These are phyloP conservation scores for Barnettozyma siamensis DNA, from an alignment of 805 yeast genomes.

Conservation along the genomic window DNA sequence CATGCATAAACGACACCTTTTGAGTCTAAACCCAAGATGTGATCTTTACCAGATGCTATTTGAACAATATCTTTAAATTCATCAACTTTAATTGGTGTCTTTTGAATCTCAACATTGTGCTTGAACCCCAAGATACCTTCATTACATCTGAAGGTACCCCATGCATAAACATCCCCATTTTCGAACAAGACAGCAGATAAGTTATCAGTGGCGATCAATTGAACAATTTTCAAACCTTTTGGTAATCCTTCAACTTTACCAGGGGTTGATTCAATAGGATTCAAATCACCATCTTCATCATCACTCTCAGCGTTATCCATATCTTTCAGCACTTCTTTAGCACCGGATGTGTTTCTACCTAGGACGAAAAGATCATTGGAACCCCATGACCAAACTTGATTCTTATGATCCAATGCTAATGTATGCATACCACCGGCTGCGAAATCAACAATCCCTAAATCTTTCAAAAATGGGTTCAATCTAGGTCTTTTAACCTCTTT, in stretches of 20 bases:
- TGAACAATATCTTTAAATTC: constrained; percentile 67
- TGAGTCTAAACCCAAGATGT: constrained; percentile 73
- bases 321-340: constrained; percentile 60
- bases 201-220: constrained; percentile 88
- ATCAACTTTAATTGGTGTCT: constrained; percentile 56
- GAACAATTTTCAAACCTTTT: constrained; percentile 54
- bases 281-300: constrained; percentile 74
- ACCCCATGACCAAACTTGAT: constrained; percentile 97
- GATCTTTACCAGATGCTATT: constrained; percentile 91
- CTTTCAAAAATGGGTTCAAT: constrained; percentile 72
- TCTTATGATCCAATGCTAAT: constrained; percentile 69
- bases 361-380: constrained; percentile 87
- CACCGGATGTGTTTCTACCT: constrained; percentile 77
- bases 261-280: constrained; percentile 87
- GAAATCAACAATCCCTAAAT: constrained; percentile 71
- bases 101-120: constrained; percentile 58
- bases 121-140: constrained; percentile 88
- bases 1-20: constrained; percentile 90
- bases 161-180: constrained; percentile 87
- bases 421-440: constrained; percentile 97
- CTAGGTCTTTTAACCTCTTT: constrained; percentile 96
- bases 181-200: constrained; percentile 73
- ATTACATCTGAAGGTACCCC: constrained; percentile 96
- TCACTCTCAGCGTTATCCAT: constrained; percentile 54
- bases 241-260: constrained; percentile 66